These are phyloP conservation scores for Mycena rosella DNA, from an alignment of 768 basidiomycete genomes.

Conservation along the genomic window DNA sequence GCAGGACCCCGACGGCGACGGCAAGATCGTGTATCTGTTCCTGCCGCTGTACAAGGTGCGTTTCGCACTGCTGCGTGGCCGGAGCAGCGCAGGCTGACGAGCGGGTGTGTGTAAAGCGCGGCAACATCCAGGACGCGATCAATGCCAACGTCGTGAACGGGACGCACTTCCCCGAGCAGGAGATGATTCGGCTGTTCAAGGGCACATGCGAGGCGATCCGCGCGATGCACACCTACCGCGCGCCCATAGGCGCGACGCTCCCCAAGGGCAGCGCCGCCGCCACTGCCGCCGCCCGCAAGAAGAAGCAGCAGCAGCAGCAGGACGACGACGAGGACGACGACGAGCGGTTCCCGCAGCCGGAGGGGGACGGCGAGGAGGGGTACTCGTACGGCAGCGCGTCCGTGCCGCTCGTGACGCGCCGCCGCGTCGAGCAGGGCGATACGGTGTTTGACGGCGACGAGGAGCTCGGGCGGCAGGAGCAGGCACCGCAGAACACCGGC, in stretches of 20 bases:
- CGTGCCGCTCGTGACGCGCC: conserved; percentile 73
- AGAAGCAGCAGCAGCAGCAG: conserved; percentile 25
- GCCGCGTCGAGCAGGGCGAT: conserved; percentile 64
- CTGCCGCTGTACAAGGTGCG: conserved; percentile 90
- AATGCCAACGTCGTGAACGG: conserved; percentile 87
- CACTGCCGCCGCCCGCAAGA: conserved; percentile 14
- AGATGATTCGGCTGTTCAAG: conserved; percentile 91
- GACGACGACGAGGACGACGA: conserved; percentile 73
- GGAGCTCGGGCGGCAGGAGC: conserved; percentile 63
- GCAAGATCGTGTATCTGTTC: conserved; percentile 96
- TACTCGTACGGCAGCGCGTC: conserved; percentile 73
- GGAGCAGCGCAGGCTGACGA: conserved; percentile 16
- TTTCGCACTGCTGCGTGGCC: too few relatives aligned
- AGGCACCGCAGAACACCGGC: conserved; percentile 51
- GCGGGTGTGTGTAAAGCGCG: conserved; percentile 70
- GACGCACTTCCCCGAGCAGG: conserved; percentile 86
- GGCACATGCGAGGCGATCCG: conserved; percentile 95
- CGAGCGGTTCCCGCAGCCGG: conserved; percentile 80
- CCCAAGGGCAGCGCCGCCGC: conserved; percentile 40
- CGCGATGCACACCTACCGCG: conserved; percentile 92
- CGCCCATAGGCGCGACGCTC: conserved; percentile 57
- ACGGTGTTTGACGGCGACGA: conserved; percentile 87
- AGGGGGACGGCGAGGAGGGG: conserved; percentile 80
- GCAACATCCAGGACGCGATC: conserved; percentile 96
- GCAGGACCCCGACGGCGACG: conserved; percentile 93